phyloP scores from a whole-genome alignment of 2,329 filamentous ascomycete genomes.

The Elsinoe arachidis region DNA sequence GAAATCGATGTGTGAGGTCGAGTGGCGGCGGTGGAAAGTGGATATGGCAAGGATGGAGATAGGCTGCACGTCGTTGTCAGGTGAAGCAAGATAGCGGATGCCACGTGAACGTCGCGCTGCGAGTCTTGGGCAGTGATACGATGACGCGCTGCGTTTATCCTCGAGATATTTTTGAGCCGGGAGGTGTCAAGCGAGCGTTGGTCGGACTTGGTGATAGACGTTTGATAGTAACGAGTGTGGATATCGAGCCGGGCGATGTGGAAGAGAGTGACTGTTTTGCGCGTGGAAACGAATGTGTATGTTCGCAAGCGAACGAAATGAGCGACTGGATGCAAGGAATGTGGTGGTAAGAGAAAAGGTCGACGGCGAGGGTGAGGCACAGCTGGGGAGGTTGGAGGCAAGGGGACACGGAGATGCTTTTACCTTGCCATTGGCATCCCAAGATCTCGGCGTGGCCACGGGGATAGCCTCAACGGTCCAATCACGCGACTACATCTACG shows the following conservation, averaged over 20 bases:
- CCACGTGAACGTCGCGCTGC: conserved; percentile 6
- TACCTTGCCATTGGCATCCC: not conserved
- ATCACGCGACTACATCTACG: not conserved
- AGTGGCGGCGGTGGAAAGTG: not conserved
- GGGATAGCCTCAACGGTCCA: conserved; percentile 11
- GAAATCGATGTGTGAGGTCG: not conserved
- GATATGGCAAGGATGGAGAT: conserved; percentile 8
- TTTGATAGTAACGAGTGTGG: conserved; percentile 10
- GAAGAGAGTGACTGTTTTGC: not conserved
- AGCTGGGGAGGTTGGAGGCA: not conserved
- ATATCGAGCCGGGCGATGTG: not conserved
- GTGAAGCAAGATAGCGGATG: conserved; percentile 5
- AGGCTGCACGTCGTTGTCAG: conserved; percentile 11
- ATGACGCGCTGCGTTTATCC: conserved; percentile 8
- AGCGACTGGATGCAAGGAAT: conserved; percentile 9
- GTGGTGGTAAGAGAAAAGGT: not conserved
- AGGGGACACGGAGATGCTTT: conserved; percentile 4
- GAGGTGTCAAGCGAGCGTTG: conserved; percentile 5
- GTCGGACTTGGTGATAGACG: conserved; percentile 14
- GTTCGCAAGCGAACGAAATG: not conserved
- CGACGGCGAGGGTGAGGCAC: not conserved
- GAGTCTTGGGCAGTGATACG: conserved; percentile 1
- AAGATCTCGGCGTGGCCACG: not conserved
- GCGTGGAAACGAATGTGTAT: not conserved
- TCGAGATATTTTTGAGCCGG: not conserved